These are phyloP conservation scores for Gamsiella multidivaricata DNA, from an alignment of 192 early-diverging fungal genomes.

Conservation along the genomic window DNA sequence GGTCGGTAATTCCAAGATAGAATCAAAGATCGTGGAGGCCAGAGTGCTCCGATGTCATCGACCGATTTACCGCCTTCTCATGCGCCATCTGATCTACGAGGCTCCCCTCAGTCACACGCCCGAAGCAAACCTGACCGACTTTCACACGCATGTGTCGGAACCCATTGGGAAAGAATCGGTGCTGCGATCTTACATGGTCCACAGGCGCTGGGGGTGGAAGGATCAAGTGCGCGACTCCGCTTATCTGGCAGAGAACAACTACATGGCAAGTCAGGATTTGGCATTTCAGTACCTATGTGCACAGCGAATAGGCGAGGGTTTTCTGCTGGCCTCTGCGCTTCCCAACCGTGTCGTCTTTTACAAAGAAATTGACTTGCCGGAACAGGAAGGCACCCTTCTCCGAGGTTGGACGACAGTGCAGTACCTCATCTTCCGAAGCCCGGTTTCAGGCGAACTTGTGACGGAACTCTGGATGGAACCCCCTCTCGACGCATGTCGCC, in stretches of 20 bases:
- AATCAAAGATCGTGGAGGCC: conserved; percentile 14
- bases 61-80: conserved; percentile 56
- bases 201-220: conserved; percentile 64
- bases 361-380: conserved; percentile 53
- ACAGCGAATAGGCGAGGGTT: conserved; percentile 58
- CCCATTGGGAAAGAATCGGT: conserved; percentile 56
- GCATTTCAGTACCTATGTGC: conserved; percentile 65
- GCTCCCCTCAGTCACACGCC: conserved; percentile 19
- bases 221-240: conserved; percentile 50
- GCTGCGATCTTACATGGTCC: conserved; percentile 61
- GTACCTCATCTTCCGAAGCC: conserved; percentile 61
- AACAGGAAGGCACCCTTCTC: conserved; percentile 12
- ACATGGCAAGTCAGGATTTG: conserved; percentile 55
- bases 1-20: conserved; percentile 7
- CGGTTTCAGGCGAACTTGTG: conserved; percentile 51
- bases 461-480: conserved; percentile 72
- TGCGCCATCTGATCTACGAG: conserved; percentile 57
- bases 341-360: conserved; percentile 57
- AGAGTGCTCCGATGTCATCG: conserved; percentile 34
- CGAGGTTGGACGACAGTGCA: conserved; percentile 53
- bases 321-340: conserved; percentile 50
- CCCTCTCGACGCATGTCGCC: conserved; percentile 26
- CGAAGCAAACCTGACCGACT: conserved; percentile 24
- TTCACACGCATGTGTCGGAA: conserved; percentile 36
- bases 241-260: conserved; percentile 39